A percentile compares a stretch with the other conserved stretches of the same genome.
phyloP scores from a whole-genome alignment of 805 yeast genomes.

The Metschnikowia vanudenii region DNA sequence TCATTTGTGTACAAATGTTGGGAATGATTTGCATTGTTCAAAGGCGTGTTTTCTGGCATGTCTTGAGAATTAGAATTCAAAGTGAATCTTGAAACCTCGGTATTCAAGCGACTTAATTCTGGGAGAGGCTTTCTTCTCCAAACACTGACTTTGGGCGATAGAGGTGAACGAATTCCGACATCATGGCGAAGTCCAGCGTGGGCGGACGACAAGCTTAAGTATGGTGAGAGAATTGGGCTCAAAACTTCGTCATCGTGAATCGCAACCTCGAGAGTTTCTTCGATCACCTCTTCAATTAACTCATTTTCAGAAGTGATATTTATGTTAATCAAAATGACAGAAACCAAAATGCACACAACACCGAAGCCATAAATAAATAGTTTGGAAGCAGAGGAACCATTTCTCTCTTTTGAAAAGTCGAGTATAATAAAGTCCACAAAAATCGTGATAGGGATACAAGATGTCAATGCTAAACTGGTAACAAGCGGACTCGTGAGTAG shows the following conservation, averaged over 20 bases:
- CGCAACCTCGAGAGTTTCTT: slow-evolving; percentile 48
- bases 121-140: slow-evolving; percentile 17
- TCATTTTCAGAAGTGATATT: slow-evolving; percentile 45
- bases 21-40: slow-evolving; percentile 14
- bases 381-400: slow-evolving; percentile 18
- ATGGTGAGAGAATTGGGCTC: slow-evolving; percentile 49
- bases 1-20: slow-evolving; percentile 15
- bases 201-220: slow-evolving; percentile 23
- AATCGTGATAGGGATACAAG: slow-evolving; percentile 53
- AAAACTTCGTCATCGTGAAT: slow-evolving; percentile 44
- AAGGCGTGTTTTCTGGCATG: slow-evolving; percentile 2
- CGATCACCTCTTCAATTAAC: slow-evolving; percentile 45
- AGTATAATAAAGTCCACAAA: slow-evolving; percentile 45
- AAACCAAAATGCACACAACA: slow-evolving; percentile 44
- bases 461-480: slow-evolving; percentile 49
- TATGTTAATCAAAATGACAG: slow-evolving; percentile 47
- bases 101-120: slow-evolving; percentile 1
- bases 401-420: slow-evolving; percentile 21
- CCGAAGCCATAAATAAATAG: slow-evolving; percentile 44
- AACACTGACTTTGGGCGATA: slow-evolving; percentile 17
- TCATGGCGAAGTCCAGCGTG: slow-evolving; percentile 8
- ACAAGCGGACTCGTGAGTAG: slow-evolving; percentile 53
- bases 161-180: slow-evolving; percentile 16
- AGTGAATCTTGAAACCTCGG: slow-evolving; percentile 6
- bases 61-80: slow-evolving; percentile 4